Percentiles rank a stretch among this genome's conserved stretches.
These are phyloP conservation scores for Theileria luwenshuni DNA, from an alignment of 169 alveolate genomes.

Conservation along the genomic window DNA sequence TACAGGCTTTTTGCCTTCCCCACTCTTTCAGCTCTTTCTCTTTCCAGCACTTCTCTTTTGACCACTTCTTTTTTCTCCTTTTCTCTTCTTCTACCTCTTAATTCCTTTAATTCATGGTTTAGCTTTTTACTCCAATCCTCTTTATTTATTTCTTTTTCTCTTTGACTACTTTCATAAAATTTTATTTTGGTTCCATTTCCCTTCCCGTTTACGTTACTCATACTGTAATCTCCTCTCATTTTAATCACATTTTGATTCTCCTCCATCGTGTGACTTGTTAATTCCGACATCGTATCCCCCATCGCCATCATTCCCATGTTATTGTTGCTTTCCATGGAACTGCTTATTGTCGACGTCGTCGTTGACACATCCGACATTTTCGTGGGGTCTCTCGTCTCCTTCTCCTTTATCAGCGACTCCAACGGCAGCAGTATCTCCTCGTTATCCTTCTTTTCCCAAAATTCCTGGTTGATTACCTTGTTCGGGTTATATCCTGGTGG, in stretches of 20 bases:
- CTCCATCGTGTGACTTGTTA: neutral
- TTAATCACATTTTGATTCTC: too few relatives aligned
- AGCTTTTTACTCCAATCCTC: too few relatives aligned
- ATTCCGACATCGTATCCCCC: neutral
- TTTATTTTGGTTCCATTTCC: too few relatives aligned
- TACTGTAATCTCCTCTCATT: neutral
- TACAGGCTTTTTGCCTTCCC: conserved; percentile 2
- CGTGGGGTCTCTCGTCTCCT: neutral
- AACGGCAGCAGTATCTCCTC: neutral
- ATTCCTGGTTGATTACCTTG: neutral
- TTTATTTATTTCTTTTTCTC: too few relatives aligned
- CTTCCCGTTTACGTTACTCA: neutral
- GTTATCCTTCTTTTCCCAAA: neutral
- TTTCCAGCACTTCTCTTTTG: too few relatives aligned
- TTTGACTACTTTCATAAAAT: too few relatives aligned
- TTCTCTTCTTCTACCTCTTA: too few relatives aligned
- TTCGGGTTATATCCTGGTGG: neutral
- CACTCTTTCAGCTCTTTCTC: neutral
- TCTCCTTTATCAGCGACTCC: neutral
- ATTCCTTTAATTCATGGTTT: too few relatives aligned
- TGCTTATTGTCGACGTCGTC: neutral
- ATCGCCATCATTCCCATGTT: neutral
- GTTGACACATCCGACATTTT: neutral
- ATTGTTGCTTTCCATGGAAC: neutral
- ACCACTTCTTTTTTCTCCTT: too few relatives aligned